These are phyloP conservation scores for Lactarius sanguifluus DNA, from an alignment of 768 basidiomycete species.

Conservation along the genomic window DNA sequence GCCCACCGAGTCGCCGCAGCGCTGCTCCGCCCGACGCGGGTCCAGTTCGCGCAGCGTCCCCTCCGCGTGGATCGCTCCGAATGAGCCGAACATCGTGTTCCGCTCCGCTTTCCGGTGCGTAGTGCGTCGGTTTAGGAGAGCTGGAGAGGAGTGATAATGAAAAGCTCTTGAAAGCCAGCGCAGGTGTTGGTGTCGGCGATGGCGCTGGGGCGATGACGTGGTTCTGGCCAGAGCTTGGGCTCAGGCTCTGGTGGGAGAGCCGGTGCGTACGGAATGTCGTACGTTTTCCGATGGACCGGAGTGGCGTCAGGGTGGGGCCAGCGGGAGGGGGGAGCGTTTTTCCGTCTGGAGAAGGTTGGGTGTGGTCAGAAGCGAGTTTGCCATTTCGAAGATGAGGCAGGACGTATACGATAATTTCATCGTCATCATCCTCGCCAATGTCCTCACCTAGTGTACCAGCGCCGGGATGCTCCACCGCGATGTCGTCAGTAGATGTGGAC, in stretches of 20 bases:
- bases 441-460: constrained; percentile 20
- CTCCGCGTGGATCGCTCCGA: constrained; percentile 57
- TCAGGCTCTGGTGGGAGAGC: background rate
- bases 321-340: too few relatives aligned
- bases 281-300: constrained; percentile 39
- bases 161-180: constrained; percentile 35
- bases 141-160: constrained; percentile 39
- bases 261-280: background rate
- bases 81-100: constrained; percentile 44
- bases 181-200: constrained; percentile 17
- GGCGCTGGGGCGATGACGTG: background rate
- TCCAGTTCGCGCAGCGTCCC: too few relatives aligned
- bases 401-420: constrained; percentile 74
- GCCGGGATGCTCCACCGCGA: constrained; percentile 19
- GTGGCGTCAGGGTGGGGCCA: too few relatives aligned
- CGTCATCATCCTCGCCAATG: constrained; percentile 54
- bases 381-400: constrained; percentile 63
- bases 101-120: constrained; percentile 33
- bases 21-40: too few relatives aligned
- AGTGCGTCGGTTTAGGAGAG: constrained; percentile 35
- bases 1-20: too few relatives aligned
- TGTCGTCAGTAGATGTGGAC: background rate
- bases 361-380: background rate
- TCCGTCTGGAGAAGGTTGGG: background rate
- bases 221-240: background rate